These are phyloP conservation scores for Tuber brumale DNA, from an alignment of 495 filamentous ascomycete genomes.

Conservation along the genomic window DNA sequence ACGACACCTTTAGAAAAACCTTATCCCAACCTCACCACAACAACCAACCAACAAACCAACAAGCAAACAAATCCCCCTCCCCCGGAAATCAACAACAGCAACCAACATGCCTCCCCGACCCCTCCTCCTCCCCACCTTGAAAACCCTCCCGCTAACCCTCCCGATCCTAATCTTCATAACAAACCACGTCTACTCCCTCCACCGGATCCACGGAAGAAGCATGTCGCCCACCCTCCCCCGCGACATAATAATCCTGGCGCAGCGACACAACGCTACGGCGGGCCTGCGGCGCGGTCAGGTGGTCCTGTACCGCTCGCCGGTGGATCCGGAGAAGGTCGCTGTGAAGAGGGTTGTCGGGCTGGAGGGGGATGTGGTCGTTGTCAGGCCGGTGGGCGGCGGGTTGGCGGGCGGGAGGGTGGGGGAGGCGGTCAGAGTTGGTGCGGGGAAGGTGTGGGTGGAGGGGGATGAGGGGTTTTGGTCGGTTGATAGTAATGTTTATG, in stretches of 20 bases:
- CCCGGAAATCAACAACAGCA: too few species aligned
- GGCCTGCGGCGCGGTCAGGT: constrained; percentile 51
- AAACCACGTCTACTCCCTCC: constrained; percentile 49
- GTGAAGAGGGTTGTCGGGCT: constrained; percentile 56
- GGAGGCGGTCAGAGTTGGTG: constrained; percentile 46
- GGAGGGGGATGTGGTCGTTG: constrained; percentile 53
- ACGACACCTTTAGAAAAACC: constrained; percentile 6
- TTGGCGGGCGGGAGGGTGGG: background rate
- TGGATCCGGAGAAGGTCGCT: constrained; percentile 48
- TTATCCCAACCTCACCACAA: constrained; percentile 18
- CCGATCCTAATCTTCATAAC: constrained; percentile 50
- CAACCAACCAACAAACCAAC: background rate
- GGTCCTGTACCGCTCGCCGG: constrained; percentile 53
- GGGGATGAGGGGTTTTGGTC: constrained; percentile 52
- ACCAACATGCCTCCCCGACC: constrained; percentile 35
- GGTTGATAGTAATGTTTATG: constrained; percentile 57
- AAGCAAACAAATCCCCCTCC: background rate
- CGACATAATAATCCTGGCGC: constrained; percentile 49
- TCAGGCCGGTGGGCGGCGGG: constrained; percentile 45
- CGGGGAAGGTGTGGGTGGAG: constrained; percentile 58
- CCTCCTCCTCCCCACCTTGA: constrained; percentile 39
- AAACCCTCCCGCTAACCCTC: constrained; percentile 47
- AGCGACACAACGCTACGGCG: constrained; percentile 44
- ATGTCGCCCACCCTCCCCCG: constrained; percentile 51
- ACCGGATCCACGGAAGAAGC: constrained; percentile 51